Conservation (phyloP, 2,329 filamentous ascomycete species). For the Cyphellophora attinorum region DNA sequence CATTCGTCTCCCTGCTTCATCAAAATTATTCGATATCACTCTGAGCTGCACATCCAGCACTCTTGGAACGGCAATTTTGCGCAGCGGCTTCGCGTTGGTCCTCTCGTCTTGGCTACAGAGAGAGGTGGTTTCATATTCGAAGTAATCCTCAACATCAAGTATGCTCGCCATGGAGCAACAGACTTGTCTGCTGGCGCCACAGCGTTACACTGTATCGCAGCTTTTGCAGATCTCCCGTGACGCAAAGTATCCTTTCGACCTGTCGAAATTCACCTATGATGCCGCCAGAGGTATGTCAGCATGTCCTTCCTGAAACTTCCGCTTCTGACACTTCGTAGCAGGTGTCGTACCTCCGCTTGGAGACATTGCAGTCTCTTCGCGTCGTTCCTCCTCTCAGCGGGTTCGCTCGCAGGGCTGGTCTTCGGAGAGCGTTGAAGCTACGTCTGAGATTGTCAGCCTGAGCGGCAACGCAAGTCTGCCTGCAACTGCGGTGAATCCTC, state of each 20-base stretch:
- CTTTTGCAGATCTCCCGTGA: constrained; percentile 16
- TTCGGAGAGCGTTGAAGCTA: constrained; percentile 1
- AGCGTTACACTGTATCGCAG: constrained; percentile 13
- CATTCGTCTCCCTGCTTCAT: no score
- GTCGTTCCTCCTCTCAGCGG: constrained; percentile 12
- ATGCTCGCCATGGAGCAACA: no score
- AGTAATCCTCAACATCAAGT: no score
- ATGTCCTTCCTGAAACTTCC: neutral
- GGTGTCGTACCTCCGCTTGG: constrained; percentile 17
- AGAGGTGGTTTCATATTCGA: no score
- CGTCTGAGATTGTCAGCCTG: neutral
- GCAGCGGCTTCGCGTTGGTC: no score
- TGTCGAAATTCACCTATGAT: constrained; percentile 19
- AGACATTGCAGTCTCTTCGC: constrained; percentile 15
- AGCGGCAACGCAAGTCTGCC: neutral
- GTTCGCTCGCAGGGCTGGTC: constrained; percentile 15
- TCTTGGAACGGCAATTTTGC: no score
- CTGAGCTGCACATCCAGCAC: no score
- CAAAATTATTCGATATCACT: no score
- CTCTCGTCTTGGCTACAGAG: no score
- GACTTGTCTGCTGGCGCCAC: constrained; percentile 4
- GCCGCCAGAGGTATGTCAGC: constrained; percentile 14
- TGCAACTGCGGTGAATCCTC: constrained; percentile 5
- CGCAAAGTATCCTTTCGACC: constrained; percentile 13
- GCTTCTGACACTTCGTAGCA: constrained; percentile 12